These are phyloP conservation scores for Rhodotorula sp. DNA, from an alignment of 1,284 basidiomycete genomes.

Conservation along the genomic window DNA sequence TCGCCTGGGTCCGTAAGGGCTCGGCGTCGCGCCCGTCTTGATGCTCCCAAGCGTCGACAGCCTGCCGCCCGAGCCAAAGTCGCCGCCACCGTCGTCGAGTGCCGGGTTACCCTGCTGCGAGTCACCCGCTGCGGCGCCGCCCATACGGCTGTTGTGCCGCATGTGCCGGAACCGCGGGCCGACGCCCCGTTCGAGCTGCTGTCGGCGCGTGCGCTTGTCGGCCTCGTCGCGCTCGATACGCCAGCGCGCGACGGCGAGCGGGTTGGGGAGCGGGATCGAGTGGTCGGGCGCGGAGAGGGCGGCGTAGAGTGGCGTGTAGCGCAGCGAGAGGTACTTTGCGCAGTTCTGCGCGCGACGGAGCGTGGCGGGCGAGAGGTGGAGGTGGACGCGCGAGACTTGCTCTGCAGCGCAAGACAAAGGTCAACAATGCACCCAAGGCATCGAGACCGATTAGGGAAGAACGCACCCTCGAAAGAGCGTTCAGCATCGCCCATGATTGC, in stretches of 20 bases:
- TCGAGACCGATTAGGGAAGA: not conserved
- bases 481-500: conserved; percentile 5
- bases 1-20: conserved; percentile 14
- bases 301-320: conserved; percentile 24
- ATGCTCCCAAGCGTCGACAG: not conserved
- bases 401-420: not conserved
- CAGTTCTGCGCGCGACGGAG: conserved; percentile 24
- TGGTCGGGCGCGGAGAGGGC: not conserved
- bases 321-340: conserved; percentile 18
- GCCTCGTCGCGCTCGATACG: conserved; percentile 8
- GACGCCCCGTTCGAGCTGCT: not conserved
- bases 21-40: not conserved
- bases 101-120: not conserved
- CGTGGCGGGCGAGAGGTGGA: conserved; percentile 29
- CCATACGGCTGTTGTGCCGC: not conserved
- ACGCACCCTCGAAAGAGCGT: conserved; percentile 18
- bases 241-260: conserved; percentile 18
- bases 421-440: too few relatives aligned
- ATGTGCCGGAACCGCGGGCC: not conserved
- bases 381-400: conserved; percentile 26
- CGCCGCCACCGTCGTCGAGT: not conserved
- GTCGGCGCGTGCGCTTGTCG: not conserved
- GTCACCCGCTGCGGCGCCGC: too few relatives aligned
- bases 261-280: conserved; percentile 9
- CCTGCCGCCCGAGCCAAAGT: not conserved